A percentile compares a stretch with the other conserved stretches of the same genome.
Evolutionary conservation across 768 basidiomycete genomes (phyloP).

Genomic region (Lactarius hatsudake): DNA sequence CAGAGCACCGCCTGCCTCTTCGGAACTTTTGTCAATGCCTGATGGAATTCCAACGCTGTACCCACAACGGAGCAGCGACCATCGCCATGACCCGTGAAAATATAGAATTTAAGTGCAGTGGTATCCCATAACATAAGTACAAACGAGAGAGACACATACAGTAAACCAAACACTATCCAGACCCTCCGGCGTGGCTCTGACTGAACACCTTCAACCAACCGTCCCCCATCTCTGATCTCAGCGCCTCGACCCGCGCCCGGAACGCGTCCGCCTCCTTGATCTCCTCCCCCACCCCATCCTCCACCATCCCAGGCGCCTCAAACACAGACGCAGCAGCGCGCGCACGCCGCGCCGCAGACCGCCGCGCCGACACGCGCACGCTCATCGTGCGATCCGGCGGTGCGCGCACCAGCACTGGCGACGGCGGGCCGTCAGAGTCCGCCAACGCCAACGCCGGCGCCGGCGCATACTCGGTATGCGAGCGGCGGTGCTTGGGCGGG

Average conservation of each 20-base stretch:
- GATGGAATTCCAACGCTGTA: too few relatives aligned
- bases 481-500: conserved; percentile 24
- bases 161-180: conserved; percentile 2
- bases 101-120: conserved; percentile 3
- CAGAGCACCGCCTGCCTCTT: too few relatives aligned
- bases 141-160: neutral
- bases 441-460: conserved; percentile 6
- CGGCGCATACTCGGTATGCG: conserved; percentile 21
- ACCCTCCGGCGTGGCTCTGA: conserved; percentile 45
- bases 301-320: conserved; percentile 42
- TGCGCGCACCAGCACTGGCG: conserved; percentile 26
- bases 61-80: too few relatives aligned
- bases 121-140: conserved; percentile 5
- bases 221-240: conserved; percentile 87
- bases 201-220: conserved; percentile 85
- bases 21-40: too few relatives aligned
- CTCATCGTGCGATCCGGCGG: conserved; percentile 27
- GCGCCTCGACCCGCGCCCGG: conserved; percentile 71
- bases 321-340: conserved; percentile 62
- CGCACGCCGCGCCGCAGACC: conserved; percentile 45
- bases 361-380: conserved; percentile 32
- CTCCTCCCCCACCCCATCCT: conserved; percentile 35
- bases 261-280: conserved; percentile 64
- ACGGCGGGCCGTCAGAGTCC: conserved; percentile 10
- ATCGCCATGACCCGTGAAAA: neutral